Evolutionary conservation across 1,284 basidiomycete genomes (phyloP).

Genomic region (Cystobasidiaceae sp.): DNA sequence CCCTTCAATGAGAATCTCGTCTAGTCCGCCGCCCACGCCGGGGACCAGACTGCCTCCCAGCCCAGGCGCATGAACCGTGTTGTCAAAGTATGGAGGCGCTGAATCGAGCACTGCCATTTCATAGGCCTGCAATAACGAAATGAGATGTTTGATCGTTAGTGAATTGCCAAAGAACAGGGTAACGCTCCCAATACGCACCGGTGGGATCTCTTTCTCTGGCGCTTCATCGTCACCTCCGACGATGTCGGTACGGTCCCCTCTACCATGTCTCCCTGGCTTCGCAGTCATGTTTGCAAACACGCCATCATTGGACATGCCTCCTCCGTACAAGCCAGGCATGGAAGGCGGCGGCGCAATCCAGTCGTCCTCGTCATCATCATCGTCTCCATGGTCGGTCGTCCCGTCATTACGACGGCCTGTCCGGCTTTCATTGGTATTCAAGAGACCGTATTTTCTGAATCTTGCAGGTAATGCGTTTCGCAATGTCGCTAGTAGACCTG

Average conservation of each 20-base stretch:
- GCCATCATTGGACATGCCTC: conserved; percentile 82
- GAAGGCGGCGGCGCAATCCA: conserved; percentile 20
- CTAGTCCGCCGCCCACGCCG: conserved; percentile 42
- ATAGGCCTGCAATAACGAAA: conserved; percentile 61
- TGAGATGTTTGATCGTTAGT: too few species aligned
- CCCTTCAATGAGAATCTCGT: conserved; percentile 56
- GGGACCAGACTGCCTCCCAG: conserved; percentile 43
- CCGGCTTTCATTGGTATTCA: conserved; percentile 11
- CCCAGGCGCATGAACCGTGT: conserved; percentile 67
- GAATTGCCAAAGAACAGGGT: neutral
- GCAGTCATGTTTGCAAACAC: conserved; percentile 94
- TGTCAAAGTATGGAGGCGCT: conserved; percentile 96
- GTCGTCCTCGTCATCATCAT: conserved; percentile 26
- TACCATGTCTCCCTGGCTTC: conserved; percentile 56
- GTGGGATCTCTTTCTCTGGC: conserved; percentile 77
- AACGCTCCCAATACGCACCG: conserved; percentile 55
- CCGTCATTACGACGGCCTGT: conserved; percentile 18
- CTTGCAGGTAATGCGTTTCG: conserved; percentile 30
- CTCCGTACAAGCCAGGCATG: conserved; percentile 51
- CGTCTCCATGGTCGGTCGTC: conserved; percentile 25
- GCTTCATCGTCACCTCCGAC: conserved; percentile 56
- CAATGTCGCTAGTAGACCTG: conserved; percentile 14
- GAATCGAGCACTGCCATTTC: conserved; percentile 81
- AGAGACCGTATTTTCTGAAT: conserved; percentile 14
- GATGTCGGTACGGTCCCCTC: conserved; percentile 41